phyloP scores from a whole-genome alignment of 257 asterid genomes.

The Jasminum sambac region DNA sequence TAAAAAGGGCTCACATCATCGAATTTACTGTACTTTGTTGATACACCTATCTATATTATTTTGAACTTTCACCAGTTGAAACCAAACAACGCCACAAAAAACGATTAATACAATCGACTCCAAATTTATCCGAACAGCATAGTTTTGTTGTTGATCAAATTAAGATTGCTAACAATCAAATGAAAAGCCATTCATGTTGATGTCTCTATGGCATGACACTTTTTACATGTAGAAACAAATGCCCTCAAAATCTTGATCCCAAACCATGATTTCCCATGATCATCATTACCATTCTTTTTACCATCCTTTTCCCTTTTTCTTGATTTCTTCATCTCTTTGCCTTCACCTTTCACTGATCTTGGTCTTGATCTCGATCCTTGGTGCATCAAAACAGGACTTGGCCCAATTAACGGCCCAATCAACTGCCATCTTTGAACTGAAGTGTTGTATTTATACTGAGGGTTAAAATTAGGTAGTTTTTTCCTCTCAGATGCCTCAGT shows the following conservation, averaged over 20 bases:
- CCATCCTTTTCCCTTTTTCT: slow-evolving; percentile 23
- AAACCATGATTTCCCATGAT: slow-evolving; percentile 36
- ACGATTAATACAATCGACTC: background rate
- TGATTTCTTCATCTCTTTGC: slow-evolving; percentile 31
- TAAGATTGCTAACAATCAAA: background rate
- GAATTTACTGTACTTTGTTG: no score
- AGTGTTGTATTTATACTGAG: slow-evolving; percentile 36
- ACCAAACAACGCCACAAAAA: background rate
- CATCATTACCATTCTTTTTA: background rate
- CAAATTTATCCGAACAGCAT: background rate
- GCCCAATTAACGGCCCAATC: slow-evolving; percentile 58
- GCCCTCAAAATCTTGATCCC: slow-evolving; percentile 48
- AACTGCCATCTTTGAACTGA: slow-evolving; percentile 63
- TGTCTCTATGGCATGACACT: slow-evolving; percentile 74
- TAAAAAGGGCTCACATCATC: no score
- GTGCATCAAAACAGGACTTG: slow-evolving; percentile 50
- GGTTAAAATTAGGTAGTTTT: slow-evolving; percentile 19
- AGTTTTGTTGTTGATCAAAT: background rate
- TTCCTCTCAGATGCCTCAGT: slow-evolving; percentile 29
- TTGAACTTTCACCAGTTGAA: background rate
- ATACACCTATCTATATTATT: background rate
- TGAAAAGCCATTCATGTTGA: slow-evolving; percentile 14
- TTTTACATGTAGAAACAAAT: slow-evolving; percentile 62
- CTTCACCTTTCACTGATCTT: slow-evolving; percentile 30
- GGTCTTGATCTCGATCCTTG: slow-evolving; percentile 41